Base-by-base conservation (phyloP, 2,329 filamentous ascomycete species). In the Grosmannia penicillata region DNA sequence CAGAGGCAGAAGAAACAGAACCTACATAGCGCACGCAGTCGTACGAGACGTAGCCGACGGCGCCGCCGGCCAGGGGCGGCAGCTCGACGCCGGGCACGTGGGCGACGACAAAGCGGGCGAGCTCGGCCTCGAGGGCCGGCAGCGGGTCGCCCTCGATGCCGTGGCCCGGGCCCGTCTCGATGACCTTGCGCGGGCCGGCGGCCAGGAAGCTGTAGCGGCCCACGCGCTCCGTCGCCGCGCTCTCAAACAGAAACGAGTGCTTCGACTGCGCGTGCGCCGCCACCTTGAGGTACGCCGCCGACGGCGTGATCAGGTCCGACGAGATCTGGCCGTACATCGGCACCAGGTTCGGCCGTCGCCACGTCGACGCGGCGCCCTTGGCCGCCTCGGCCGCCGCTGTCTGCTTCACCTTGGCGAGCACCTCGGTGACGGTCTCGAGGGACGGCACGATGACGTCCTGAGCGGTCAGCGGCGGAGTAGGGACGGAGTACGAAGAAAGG, bases 21-120 rank as follows among this genome's bases (percentile, higher is more conserved):
- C 43, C 9, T 25, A 96, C 53, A 80, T 49, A 49, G 4, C 47
- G 78, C 51, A 98, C 84, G 58, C 91, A 98, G 56, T 98, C 91
- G 55, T 98, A 98, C 38, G 87, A 87, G 6, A 96, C 85, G 57
- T 96, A 98, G 43, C 91, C 91, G 51, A 98, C 85, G 11, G 87
- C 91, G 36, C 91, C 91, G 29, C 87, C 91, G 0, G 83, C 84
- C 61, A 98, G 65, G 21, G 84, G 82, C 37, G 91, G 91, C 27
- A 98, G 69, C 50, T 72, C 73, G 51, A 96, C 63, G 1, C 78
- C 83, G 0, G 91, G 87, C 4, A 98, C 75, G 29, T 82, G 73
- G 25, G 86, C 82, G 22, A 95, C 83, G 21, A 83, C 73, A 56
- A 78, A 81, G 52, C 82, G 68, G 15, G 75, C 70, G 32, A 98